These are phyloP conservation scores for Aspergillus luchuensis DNA, from an alignment of 2,329 filamentous ascomycete species.

Conservation along the genomic window DNA sequence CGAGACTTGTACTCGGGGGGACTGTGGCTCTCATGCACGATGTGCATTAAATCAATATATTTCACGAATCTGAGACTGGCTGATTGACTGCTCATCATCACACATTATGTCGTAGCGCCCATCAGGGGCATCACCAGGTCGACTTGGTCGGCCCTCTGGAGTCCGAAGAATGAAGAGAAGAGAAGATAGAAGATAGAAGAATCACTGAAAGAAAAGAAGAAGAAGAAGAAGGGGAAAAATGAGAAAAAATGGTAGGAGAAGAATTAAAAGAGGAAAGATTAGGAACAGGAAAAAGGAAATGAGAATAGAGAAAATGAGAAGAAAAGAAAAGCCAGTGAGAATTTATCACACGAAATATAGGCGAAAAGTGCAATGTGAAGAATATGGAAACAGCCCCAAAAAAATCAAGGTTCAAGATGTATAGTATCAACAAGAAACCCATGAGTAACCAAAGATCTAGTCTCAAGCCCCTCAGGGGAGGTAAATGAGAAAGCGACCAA, in stretches of 20 bases:
- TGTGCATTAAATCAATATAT: slow-evolving; percentile 22
- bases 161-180: slow-evolving; percentile 7
- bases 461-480: background rate
- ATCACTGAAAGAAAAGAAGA: slow-evolving; percentile 1
- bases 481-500: slow-evolving; percentile 3
- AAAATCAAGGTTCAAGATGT: slow-evolving; percentile 3
- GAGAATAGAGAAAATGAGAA: slow-evolving; percentile 13
- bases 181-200: slow-evolving; percentile 12
- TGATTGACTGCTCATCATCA: slow-evolving; percentile 24
- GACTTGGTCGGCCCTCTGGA: slow-evolving; percentile 11
- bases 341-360: background rate
- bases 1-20: background rate
- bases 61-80: slow-evolving; percentile 20
- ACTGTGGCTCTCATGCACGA: slow-evolving; percentile 9
- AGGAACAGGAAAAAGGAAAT: slow-evolving; percentile 8
- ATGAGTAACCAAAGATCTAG: background rate
- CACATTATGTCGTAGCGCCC: slow-evolving; percentile 27
- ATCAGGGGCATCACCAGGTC: slow-evolving; percentile 10
- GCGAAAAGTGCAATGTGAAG: background rate
- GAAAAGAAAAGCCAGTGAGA: slow-evolving; percentile 7
- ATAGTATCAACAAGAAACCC: slow-evolving; percentile 9
- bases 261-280: slow-evolving; percentile 5
- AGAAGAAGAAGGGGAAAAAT: slow-evolving; percentile 11
- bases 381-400: slow-evolving; percentile 4
- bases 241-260: slow-evolving; percentile 10